These are phyloP conservation scores for Daldinia eschscholtzii DNA, from an alignment of 2,329 filamentous ascomycete species.

Conservation along the genomic window DNA sequence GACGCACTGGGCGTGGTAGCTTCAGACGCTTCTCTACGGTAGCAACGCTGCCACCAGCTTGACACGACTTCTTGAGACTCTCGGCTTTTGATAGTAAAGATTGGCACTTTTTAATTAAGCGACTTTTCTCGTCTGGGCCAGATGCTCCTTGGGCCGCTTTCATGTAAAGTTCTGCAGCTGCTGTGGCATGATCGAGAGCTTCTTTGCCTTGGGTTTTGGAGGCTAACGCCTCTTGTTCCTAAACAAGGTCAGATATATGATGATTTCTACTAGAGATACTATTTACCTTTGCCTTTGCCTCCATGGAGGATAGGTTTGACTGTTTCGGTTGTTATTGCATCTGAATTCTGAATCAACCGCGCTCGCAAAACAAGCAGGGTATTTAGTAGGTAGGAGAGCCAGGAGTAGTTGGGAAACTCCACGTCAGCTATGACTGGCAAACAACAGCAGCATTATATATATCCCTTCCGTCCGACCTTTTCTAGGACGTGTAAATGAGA, in stretches of 20 bases:
- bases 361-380: not conserved
- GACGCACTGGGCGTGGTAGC: slow-evolving; percentile 64
- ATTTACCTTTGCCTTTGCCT: slow-evolving; percentile 61
- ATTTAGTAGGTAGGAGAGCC: not conserved
- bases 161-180: slow-evolving; percentile 85
- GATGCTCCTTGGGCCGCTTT: slow-evolving; percentile 74
- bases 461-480: not conserved
- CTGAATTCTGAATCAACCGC: not conserved
- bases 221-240: slow-evolving; percentile 64
- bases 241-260: slow-evolving; percentile 31
- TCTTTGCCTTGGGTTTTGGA: slow-evolving; percentile 67
- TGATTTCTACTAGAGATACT: not conserved
- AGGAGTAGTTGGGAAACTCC: slow-evolving; percentile 9
- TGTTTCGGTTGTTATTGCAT: slow-evolving; percentile 11
- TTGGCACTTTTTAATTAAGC: slow-evolving; percentile 76
- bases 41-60: slow-evolving; percentile 41
- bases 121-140: slow-evolving; percentile 72
- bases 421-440: slow-evolving; percentile 21
- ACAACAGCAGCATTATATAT: slow-evolving; percentile 25
- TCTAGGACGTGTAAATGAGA: slow-evolving; percentile 6
- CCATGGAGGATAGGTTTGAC: slow-evolving; percentile 52
- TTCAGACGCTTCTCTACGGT: slow-evolving; percentile 47
- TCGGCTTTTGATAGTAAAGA: slow-evolving; percentile 80
- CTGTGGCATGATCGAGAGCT: slow-evolving; percentile 81
- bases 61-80: slow-evolving; percentile 70